Base-by-base conservation (phyloP, 768 basidiomycete genomes). In the Cantharellus anzutake region DNA sequence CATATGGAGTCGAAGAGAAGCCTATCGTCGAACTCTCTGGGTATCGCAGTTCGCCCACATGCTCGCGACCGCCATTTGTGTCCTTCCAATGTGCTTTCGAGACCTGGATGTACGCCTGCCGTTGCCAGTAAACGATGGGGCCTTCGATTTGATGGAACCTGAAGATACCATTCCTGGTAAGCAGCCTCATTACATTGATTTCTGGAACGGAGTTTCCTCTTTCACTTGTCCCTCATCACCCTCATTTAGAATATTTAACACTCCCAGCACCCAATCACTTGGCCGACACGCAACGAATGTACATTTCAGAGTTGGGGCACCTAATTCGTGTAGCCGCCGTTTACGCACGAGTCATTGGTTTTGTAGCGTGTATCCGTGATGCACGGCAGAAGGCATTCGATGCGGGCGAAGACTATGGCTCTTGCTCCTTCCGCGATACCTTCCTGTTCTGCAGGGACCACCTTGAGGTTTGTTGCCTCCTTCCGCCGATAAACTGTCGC, bases 21-120 rank as follows among this genome's bases (percentile, higher is more conserved):
- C 83, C 62, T 74, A 81, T n/a, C 81, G 86, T 52, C 80, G 86
- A 60, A 80, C 84, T 60, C 87, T 88, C 70, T 89, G 86, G 86
- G 73, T 85, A 59, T 78, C 85, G 60, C 79, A 81, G 66, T 71
- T 80, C 61, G 73, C 83, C 66, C 80, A 83, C 66, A 69, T 72
- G 64, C 71, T 77, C 35, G 69, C 70, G 50, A 71, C 73, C 65
- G 70, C 73, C 57, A 72, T 70, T 60, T 70, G 68, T 38, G 60
- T 59, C 14, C 71, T 38, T 59, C 63, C 61, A 52, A 59, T 60
- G n/a, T 38, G 41, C 5, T 60, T 56, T 56, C 51, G 51, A 35
- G 63, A 65, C 55, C 37, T 37, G n/a, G 61, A 59, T 51, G 29
- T 61, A 5, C 14, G 74, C 41, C 75, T 87, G 50, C 78, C 82